phyloP scores from a whole-genome alignment of 225 moss, liverwort and hornwort genomes.

The Rhytidiadelphus loreus region DNA sequence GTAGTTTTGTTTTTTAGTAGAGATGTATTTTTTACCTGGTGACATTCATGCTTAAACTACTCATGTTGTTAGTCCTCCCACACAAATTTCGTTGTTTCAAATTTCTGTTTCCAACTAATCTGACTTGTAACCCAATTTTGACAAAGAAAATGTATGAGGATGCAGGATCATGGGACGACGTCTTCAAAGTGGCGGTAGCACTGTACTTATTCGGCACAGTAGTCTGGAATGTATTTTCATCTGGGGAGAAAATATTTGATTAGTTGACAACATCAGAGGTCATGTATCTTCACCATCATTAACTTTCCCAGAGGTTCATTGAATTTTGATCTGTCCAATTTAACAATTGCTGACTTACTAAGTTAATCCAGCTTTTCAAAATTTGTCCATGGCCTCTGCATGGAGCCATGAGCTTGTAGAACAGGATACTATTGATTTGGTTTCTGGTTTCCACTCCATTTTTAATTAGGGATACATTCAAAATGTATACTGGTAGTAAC shows the following conservation, averaged over 20 bases:
- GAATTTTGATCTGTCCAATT: slow-evolving; percentile 1
- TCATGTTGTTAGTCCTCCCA: not conserved
- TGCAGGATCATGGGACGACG: slow-evolving; percentile 98
- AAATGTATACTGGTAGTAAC: not conserved
- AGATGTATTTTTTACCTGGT: not conserved
- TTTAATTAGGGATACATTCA: not conserved
- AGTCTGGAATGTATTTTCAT: slow-evolving; percentile 82
- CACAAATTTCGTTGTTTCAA: not conserved
- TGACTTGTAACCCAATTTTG: not conserved
- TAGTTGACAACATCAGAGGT: not conserved
- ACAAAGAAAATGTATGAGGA: not conserved
- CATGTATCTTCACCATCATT: not conserved
- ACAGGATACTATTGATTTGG: not conserved
- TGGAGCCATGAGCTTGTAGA: not conserved
- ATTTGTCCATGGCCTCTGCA: not conserved
- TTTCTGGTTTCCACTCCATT: not conserved
- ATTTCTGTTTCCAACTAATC: not conserved
- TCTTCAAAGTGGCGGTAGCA: slow-evolving; percentile 84
- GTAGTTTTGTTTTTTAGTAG: not conserved
- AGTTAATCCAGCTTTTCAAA: not conserved
- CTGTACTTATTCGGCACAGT: slow-evolving; percentile 85
- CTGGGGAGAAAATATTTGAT: slow-evolving; percentile 90
- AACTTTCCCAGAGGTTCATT: not conserved
- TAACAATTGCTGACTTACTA: not conserved
- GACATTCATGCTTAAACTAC: not conserved